phyloP scores from a whole-genome alignment of 768 basidiomycete species.

The Naematelia aurantialba region DNA sequence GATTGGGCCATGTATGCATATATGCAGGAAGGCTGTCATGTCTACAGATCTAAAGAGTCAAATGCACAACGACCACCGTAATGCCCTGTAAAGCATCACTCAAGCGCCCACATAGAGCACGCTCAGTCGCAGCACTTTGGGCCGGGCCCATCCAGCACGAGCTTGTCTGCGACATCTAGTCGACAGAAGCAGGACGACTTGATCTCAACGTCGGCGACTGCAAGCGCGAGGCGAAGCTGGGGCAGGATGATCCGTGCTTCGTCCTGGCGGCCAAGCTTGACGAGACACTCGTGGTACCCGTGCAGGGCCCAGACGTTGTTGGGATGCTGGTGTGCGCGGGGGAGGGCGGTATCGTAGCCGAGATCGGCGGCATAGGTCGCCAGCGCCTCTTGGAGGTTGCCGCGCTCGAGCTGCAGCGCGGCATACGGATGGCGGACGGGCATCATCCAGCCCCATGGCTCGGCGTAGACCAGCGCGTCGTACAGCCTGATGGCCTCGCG shows the following conservation, averaged over 20 bases:
- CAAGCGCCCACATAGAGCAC: no score
- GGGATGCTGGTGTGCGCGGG: conserved; percentile 36
- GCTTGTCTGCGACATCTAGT: conserved; percentile 5
- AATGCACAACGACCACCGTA: no score
- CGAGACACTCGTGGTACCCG: conserved; percentile 42
- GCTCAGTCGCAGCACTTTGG: background rate
- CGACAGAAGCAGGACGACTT: conserved; percentile 33
- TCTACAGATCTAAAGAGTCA: no score
- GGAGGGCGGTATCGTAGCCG: conserved; percentile 26
- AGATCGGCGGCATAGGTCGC: conserved; percentile 33
- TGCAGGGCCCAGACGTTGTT: conserved; percentile 44
- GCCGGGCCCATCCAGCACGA: background rate
- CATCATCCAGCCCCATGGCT: conserved; percentile 44
- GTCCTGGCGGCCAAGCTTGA: conserved; percentile 18
- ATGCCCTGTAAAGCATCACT: no score
- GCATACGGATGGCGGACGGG: conserved; percentile 42
- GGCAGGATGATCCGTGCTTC: conserved; percentile 25
- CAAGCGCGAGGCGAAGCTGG: conserved; percentile 26
- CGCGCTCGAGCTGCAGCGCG: conserved; percentile 38
- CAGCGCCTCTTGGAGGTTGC: conserved; percentile 27
- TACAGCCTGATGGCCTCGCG: conserved; percentile 29
- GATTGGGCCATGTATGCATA: no score
- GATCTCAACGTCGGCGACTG: conserved; percentile 31
- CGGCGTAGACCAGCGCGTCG: conserved; percentile 33
- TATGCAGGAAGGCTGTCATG: no score